Evolutionary conservation across 805 yeast genomes (phyloP).

Genomic region (Yarrowia osloensis): DNA sequence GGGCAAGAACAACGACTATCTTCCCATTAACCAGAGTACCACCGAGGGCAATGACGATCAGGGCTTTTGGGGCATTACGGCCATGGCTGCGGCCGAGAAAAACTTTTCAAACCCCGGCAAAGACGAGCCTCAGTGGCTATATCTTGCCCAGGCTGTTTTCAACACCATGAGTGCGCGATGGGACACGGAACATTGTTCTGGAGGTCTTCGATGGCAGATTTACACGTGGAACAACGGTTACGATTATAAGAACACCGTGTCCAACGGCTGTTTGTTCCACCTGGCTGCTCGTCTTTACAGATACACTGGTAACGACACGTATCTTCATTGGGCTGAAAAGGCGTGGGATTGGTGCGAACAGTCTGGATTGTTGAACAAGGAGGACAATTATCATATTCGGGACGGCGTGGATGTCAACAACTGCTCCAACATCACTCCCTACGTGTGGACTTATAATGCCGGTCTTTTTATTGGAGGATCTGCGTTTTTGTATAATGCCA

Average conservation of each 20-base stretch:
- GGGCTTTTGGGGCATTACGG: conserved; percentile 90
- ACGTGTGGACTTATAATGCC: conserved; percentile 75
- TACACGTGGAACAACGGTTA: conserved; percentile 87
- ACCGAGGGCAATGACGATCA: conserved; percentile 95
- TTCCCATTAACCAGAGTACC: conserved; percentile 78
- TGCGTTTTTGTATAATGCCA: conserved; percentile 67
- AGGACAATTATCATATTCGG: conserved; percentile 48
- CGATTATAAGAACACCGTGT: conserved; percentile 81
- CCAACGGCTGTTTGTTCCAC: conserved; percentile 79
- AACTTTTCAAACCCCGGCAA: conserved; percentile 72
- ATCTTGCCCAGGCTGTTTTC: conserved; percentile 79
- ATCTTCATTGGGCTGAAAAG: conserved; percentile 69
- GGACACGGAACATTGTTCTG: conserved; percentile 65
- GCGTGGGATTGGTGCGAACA: conserved; percentile 72
- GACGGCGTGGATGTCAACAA: conserved; percentile 66
- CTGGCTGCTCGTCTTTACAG: conserved; percentile 82
- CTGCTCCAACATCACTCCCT: conserved; percentile 54
- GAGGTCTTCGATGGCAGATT: conserved; percentile 92
- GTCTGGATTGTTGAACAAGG: conserved; percentile 49
- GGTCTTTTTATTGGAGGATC: conserved; percentile 69
- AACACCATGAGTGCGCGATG: conserved; percentile 81
- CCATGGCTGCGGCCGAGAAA: conserved; percentile 79
- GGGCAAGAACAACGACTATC: conserved; percentile 65
- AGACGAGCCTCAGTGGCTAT: conserved; percentile 69
- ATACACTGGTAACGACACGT: conserved; percentile 69